Conservation (phyloP, 768 basidiomycete species). For the Hemileccinum impolitum region DNA sequence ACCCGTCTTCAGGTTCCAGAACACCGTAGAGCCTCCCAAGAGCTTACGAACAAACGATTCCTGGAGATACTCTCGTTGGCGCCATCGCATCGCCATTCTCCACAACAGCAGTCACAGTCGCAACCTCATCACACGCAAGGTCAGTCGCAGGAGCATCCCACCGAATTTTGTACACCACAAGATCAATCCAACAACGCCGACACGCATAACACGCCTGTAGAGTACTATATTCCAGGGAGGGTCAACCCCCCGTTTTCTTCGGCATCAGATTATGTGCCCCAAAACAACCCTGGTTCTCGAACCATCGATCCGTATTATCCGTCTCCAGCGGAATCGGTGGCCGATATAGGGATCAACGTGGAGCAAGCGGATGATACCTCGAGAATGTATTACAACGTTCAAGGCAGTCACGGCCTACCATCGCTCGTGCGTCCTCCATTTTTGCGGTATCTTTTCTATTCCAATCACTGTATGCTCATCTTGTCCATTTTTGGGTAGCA, state of each 20-base stretch:
- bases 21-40: slow-evolving; percentile 1
- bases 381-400: slow-evolving; percentile 13
- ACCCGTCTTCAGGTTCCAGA: background rate
- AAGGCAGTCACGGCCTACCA: slow-evolving; percentile 17
- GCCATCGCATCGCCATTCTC: slow-evolving; percentile 1
- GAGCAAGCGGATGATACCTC: slow-evolving; percentile 12
- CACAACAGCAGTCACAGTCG: background rate
- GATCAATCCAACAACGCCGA: background rate
- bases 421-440: slow-evolving; percentile 22
- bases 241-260: slow-evolving; percentile 8
- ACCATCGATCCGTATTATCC: slow-evolving; percentile 5
- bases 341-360: slow-evolving; percentile 15
- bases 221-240: background rate
- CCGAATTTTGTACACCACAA: background rate
- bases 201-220: background rate
- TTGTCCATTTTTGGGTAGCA: slow-evolving; percentile 11
- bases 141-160: background rate
- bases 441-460: background rate
- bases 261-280: background rate
- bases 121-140: background rate
- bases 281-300: slow-evolving; percentile 2
- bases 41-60: slow-evolving; percentile 19
- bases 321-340: background rate
- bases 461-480: background rate
- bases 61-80: slow-evolving; percentile 22